Conservation (phyloP, 805 yeast genomes). For the Kazachstania psychrophila region DNA sequence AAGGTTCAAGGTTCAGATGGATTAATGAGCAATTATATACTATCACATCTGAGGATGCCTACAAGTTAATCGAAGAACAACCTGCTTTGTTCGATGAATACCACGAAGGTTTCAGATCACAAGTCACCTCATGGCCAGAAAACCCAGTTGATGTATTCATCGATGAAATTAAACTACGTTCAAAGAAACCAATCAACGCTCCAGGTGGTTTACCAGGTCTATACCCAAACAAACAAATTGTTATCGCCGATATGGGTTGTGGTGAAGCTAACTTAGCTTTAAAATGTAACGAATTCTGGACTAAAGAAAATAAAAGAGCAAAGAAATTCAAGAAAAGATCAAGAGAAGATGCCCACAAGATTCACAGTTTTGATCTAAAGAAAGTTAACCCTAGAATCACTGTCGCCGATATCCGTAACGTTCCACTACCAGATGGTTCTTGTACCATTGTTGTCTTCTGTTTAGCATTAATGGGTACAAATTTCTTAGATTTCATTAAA, state of each 20-base stretch:
- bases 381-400: conserved; percentile 84
- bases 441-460: conserved; percentile 89
- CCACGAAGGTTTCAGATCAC: conserved; percentile 90
- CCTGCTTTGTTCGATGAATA: conserved; percentile 90
- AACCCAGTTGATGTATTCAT: conserved; percentile 94
- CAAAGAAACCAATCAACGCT: conserved; percentile 67
- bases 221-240: conserved; percentile 42
- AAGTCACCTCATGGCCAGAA: conserved; percentile 96
- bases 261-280: conserved; percentile 88
- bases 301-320: conserved; percentile 24
- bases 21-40: conserved; percentile 96
- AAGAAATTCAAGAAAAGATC: conserved; percentile 32
- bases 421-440: conserved; percentile 71
- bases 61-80: conserved; percentile 61
- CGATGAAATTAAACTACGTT: conserved; percentile 51
- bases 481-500: conserved; percentile 79
- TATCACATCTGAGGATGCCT: conserved; percentile 66
- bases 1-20: conserved; percentile 97
- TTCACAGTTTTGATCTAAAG: conserved; percentile 86
- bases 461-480: conserved; percentile 94
- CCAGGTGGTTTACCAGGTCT: conserved; percentile 93
- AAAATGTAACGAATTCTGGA: conserved; percentile 48
- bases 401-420: conserved; percentile 91
- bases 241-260: conserved; percentile 97
- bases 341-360: conserved; percentile 41